These are phyloP conservation scores for Fomitiporia mediterranea DNA, from an alignment of 1,284 basidiomycete species.

Conservation along the genomic window DNA sequence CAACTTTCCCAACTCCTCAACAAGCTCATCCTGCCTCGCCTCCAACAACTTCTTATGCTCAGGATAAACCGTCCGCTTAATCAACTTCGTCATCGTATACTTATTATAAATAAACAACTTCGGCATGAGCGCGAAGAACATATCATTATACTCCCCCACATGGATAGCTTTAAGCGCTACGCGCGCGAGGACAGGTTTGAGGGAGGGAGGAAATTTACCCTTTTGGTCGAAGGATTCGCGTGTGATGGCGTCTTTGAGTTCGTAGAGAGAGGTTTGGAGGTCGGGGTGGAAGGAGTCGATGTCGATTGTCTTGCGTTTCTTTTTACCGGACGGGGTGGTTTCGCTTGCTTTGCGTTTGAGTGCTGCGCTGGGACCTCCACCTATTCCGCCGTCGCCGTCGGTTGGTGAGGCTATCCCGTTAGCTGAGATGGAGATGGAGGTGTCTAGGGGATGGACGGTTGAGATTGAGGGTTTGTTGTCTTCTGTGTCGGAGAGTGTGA, in stretches of 20 bases:
- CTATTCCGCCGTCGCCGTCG: too few species aligned
- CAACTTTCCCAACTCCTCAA: constrained; percentile 52
- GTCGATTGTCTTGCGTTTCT: constrained; percentile 60
- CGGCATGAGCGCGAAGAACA: constrained; percentile 88
- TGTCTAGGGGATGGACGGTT: constrained; percentile 30
- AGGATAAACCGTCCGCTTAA: constrained; percentile 71
- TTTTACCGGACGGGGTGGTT: constrained; percentile 50
- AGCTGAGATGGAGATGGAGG: not conserved
- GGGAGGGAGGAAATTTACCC: constrained; percentile 81
- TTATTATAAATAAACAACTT: constrained; percentile 89
- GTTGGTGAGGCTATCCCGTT: constrained; percentile 11
- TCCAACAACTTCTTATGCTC: constrained; percentile 63
- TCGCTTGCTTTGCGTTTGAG: constrained; percentile 47
- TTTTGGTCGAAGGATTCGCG: constrained; percentile 69
- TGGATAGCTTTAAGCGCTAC: constrained; percentile 78
- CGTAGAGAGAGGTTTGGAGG: constrained; percentile 57
- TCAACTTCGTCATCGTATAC: constrained; percentile 87
- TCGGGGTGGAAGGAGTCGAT: constrained; percentile 65
- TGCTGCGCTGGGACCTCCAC: constrained; percentile 28
- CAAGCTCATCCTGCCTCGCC: constrained; percentile 57
- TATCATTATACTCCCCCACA: constrained; percentile 85
- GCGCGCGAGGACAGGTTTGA: constrained; percentile 71
- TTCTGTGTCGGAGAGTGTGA: constrained; percentile 40
- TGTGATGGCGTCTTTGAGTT: constrained; percentile 57
- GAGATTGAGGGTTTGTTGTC: constrained; percentile 26